Evolutionary conservation across 2,329 filamentous ascomycete genomes (phyloP).

Genomic region (Fusarium sp.): DNA sequence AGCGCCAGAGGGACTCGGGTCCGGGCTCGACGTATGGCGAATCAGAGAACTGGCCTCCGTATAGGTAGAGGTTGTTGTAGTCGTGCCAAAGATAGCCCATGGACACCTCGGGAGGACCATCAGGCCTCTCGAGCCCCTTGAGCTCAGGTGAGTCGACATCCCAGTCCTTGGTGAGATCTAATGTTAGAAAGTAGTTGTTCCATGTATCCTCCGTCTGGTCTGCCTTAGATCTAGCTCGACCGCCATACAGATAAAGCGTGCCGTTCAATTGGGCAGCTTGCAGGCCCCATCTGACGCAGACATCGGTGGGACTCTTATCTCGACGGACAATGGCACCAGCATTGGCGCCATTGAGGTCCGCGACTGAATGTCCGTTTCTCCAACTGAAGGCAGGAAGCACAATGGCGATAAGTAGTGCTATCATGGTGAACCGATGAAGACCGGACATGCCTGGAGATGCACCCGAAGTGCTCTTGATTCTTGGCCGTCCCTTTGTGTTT

Average conservation of each 20-base stretch:
- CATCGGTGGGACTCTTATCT: constrained; percentile 51
- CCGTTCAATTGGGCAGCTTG: constrained; percentile 80
- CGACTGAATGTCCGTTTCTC: constrained; percentile 52
- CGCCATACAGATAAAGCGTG: constrained; percentile 82
- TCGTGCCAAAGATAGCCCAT: constrained; percentile 84
- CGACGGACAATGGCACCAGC: constrained; percentile 58
- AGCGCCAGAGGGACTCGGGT: constrained; percentile 76
- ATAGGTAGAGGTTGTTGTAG: constrained; percentile 76
- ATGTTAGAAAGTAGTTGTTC: constrained; percentile 79
- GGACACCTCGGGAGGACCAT: constrained; percentile 77
- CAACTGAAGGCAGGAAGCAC: constrained; percentile 62
- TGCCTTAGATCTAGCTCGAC: constrained; percentile 68
- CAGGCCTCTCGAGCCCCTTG: constrained; percentile 71
- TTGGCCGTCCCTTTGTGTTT: constrained; percentile 54
- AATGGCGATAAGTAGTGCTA: constrained; percentile 63
- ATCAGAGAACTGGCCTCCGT: constrained; percentile 80
- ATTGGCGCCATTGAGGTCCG: constrained; percentile 58
- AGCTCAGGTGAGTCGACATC: constrained; percentile 72
- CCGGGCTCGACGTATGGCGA: constrained; percentile 67
- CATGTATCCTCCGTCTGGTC: constrained; percentile 74
- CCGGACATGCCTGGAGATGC: constrained; percentile 57
- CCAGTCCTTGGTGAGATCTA: constrained; percentile 83
- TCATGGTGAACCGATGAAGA: constrained; percentile 59
- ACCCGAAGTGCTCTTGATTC: constrained; percentile 58
- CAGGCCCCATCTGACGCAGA: constrained; percentile 75